Evolutionary conservation across 768 basidiomycete species (phyloP).

Genomic region (Russula sp.): DNA sequence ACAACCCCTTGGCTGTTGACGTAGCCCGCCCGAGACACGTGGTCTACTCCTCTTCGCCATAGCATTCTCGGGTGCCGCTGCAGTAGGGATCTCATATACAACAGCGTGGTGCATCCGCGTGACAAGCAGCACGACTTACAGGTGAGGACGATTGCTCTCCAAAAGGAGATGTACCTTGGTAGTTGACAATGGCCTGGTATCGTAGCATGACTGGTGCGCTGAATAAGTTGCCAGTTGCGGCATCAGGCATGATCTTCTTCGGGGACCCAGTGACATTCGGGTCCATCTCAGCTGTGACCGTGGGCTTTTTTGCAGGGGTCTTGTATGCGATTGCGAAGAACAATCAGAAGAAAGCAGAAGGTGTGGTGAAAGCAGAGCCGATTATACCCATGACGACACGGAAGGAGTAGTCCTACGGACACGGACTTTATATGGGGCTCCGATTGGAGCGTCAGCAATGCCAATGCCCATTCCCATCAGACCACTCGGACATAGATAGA

Average conservation of each 20-base stretch:
- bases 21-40: constrained; percentile 77
- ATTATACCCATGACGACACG: constrained; percentile 60
- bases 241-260: constrained; percentile 97
- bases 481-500: constrained; percentile 7
- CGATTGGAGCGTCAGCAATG: neutral
- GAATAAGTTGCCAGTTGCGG: constrained; percentile 97
- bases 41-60: constrained; percentile 78
- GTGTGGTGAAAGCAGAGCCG: constrained; percentile 39
- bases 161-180: neutral
- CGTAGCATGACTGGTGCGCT: constrained; percentile 91
- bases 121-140: constrained; percentile 98
- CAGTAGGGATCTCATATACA: constrained; percentile 95
- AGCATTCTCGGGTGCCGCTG: constrained; percentile 93
- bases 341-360: constrained; percentile 77
- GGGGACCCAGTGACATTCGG: constrained; percentile 84
- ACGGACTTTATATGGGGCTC: constrained; percentile 6
- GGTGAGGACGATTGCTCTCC: constrained; percentile 38
- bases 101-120: constrained; percentile 98
- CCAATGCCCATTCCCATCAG: neutral
- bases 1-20: neutral
- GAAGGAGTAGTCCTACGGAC: constrained; percentile 25
- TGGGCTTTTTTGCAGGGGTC: constrained; percentile 88
- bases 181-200: neutral
- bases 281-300: constrained; percentile 77
- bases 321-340: constrained; percentile 93